Conservation (phyloP, 768 basidiomycete species). For the Boletus eberwhitei region DNA sequence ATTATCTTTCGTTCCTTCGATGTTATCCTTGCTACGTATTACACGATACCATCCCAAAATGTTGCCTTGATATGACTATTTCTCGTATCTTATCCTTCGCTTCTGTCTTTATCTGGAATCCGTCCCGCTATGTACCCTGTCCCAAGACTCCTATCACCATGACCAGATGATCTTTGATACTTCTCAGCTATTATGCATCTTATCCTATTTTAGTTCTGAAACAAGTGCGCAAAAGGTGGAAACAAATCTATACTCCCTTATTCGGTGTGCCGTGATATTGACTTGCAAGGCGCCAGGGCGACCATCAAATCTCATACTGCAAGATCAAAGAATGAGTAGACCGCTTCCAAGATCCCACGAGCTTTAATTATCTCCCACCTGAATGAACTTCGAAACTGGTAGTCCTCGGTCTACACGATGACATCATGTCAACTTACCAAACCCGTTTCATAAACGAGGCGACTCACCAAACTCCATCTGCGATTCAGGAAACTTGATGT, state of each 20-base stretch:
- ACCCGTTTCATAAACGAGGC: not conserved
- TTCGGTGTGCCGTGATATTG: not conserved
- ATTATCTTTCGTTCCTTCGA: not conserved
- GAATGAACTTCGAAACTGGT: slow-evolving; percentile 16
- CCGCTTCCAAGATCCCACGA: not conserved
- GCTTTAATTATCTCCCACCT: slow-evolving; percentile 11
- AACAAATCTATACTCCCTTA: slow-evolving; percentile 2
- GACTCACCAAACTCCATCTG: slow-evolving; percentile 14
- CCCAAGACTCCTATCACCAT: not conserved
- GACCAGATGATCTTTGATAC: not conserved
- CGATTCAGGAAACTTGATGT: slow-evolving; percentile 21
- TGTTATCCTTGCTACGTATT: not conserved
- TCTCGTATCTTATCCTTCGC: not conserved
- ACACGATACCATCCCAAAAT: not conserved
- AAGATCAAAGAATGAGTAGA: not conserved
- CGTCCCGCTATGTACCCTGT: too few species aligned
- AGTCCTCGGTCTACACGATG: slow-evolving; percentile 8
- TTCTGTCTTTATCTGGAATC: not conserved
- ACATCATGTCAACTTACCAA: not conserved
- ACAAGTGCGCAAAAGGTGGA: not conserved
- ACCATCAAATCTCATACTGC: slow-evolving; percentile 18
- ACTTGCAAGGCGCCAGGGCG: slow-evolving; percentile 11
- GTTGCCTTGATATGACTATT: not conserved
- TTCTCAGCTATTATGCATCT: not conserved
- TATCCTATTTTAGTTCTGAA: not conserved